phyloP scores from a whole-genome alignment of 106 monocot species.

The Acorus gramineus region DNA sequence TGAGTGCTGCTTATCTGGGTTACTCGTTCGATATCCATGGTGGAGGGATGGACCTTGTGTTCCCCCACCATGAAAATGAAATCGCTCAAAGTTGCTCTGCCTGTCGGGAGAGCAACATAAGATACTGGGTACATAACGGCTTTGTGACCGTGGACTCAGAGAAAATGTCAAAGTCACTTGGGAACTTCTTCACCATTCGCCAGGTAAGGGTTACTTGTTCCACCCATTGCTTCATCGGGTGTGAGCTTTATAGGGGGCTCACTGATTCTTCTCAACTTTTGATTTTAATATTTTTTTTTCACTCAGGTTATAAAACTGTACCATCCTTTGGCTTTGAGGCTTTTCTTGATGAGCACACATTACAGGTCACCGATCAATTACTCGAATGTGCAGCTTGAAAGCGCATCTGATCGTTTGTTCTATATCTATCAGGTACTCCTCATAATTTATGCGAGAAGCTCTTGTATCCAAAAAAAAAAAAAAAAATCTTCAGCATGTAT shows the following conservation, averaged over 20 bases:
- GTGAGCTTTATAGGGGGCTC: background rate
- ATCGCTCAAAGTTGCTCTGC: constrained; percentile 97
- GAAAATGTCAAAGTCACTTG: constrained; percentile 94
- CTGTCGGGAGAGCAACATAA: constrained; percentile 53
- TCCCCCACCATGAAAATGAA: constrained; percentile 99
- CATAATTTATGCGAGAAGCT: too few relatives aligned
- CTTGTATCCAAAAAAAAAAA: too few relatives aligned
- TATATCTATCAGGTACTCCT: constrained; percentile 81
- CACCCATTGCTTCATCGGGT: background rate
- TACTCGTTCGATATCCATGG: constrained; percentile 95
- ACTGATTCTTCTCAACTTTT: background rate
- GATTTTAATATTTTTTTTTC: constrained; percentile 6
- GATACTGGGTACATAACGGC: constrained; percentile 89
- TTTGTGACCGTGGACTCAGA: constrained; percentile 83
- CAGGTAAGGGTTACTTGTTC: constrained; percentile 28
- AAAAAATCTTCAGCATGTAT: too few relatives aligned
- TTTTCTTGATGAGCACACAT: constrained; percentile 90
- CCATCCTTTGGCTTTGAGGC: constrained; percentile 84
- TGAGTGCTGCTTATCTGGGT: constrained; percentile 88
- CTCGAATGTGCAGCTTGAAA: constrained; percentile 60
- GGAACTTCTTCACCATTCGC: constrained; percentile 85
- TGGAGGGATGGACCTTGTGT: constrained; percentile 89
- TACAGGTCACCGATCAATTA: constrained; percentile 81
- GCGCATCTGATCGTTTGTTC: constrained; percentile 77
- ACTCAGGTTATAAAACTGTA: constrained; percentile 73